A percentile compares a stretch with the other conserved stretches of the same genome.
Evolutionary conservation across 306 rosid species (phyloP).

Genomic region (Luffa acutangula): DNA sequence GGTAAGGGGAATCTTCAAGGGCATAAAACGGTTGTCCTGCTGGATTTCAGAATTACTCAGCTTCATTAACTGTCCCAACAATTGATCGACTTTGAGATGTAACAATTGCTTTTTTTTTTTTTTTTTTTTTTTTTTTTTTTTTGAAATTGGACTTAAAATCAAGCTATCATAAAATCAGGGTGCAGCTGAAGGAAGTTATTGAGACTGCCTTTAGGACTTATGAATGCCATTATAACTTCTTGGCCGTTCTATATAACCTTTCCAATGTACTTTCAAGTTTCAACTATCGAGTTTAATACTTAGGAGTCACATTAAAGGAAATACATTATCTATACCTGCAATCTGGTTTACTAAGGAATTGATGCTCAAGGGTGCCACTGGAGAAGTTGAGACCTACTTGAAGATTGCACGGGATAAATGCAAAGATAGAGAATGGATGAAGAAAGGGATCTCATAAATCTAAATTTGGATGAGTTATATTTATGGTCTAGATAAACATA

Average conservation of each 20-base stretch:
- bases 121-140: background rate
- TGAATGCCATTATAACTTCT: background rate
- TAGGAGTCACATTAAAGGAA: background rate
- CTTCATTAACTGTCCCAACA: background rate
- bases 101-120: background rate
- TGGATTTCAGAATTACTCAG: too few relatives aligned
- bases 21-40: too few relatives aligned
- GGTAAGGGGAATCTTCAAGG: too few relatives aligned
- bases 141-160: background rate
- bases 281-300: background rate
- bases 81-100: background rate
- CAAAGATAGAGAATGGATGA: background rate
- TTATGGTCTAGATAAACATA: background rate
- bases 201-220: background rate
- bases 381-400: background rate
- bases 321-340: background rate
- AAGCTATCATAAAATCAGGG: background rate
- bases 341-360: background rate
- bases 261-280: background rate
- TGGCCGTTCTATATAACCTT: background rate
- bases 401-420: background rate
- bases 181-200: background rate
- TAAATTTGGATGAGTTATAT: background rate
- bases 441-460: background rate
- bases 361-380: background rate